Conservation (phyloP, 306 rosid species). For the Rosa chinensis region DNA sequence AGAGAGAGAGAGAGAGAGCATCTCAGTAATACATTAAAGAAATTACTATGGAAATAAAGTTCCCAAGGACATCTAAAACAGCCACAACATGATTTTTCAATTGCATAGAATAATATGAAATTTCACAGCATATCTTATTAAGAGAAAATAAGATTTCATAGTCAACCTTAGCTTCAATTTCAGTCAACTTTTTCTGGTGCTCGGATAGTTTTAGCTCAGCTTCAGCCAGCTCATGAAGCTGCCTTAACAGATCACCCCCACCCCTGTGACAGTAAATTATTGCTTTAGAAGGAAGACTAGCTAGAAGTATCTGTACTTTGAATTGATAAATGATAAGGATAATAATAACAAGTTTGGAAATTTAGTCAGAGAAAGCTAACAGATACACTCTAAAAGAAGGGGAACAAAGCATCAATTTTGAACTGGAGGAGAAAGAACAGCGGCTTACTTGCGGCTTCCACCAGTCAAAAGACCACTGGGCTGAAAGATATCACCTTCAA, state of each 20-base stretch:
- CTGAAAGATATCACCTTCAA: slow-evolving; percentile 96
- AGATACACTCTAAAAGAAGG: slow-evolving; percentile 8
- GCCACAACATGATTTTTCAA: not conserved
- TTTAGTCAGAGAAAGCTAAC: not conserved
- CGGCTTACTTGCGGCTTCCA: slow-evolving; percentile 91
- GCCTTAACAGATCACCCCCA: slow-evolving; percentile 80
- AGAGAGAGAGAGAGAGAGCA: too few species aligned
- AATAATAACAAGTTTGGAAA: slow-evolving; percentile 1
- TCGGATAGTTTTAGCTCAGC: slow-evolving; percentile 61
- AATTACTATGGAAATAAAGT: not conserved
- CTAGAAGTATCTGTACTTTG: slow-evolving; percentile 17
- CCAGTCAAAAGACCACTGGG: slow-evolving; percentile 98
- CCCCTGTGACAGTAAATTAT: slow-evolving; percentile 57
- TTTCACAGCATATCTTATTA: not conserved
- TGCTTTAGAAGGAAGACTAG: slow-evolving; percentile 19
- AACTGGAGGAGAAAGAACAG: slow-evolving; percentile 26
- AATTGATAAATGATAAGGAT: not conserved
- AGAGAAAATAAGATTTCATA: slow-evolving; percentile 4
- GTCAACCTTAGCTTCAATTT: slow-evolving; percentile 75
- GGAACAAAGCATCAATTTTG: slow-evolving; percentile 9
- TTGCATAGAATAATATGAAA: not conserved
- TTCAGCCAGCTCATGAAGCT: slow-evolving; percentile 76
- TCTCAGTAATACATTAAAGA: not conserved
- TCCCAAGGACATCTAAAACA: not conserved
- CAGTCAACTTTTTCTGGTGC: slow-evolving; percentile 66